Evolutionary conservation across 2,329 filamentous ascomycete species (phyloP).

Genomic region (Cytospora piceae): DNA sequence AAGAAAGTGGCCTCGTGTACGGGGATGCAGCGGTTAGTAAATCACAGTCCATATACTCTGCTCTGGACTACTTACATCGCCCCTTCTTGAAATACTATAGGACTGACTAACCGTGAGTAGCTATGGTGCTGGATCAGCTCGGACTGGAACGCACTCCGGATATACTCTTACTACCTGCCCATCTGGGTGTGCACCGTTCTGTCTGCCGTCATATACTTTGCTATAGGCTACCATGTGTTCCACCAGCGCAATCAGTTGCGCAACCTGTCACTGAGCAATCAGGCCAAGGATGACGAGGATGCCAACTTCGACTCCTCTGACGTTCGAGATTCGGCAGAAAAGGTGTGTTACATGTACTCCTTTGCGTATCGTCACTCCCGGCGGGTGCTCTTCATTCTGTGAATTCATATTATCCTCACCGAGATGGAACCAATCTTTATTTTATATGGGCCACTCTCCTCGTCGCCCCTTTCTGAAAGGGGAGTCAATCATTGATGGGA

Average conservation of each 20-base stretch:
- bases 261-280: slow-evolving; percentile 56
- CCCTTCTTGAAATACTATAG: not conserved
- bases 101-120: slow-evolving; percentile 39
- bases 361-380: slow-evolving; percentile 23
- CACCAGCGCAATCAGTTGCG: slow-evolving; percentile 58
- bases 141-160: slow-evolving; percentile 59
- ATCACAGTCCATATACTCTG: not conserved
- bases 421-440: not conserved
- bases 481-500: not conserved
- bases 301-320: slow-evolving; percentile 32
- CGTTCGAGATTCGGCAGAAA: slow-evolving; percentile 29
- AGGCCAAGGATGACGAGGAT: slow-evolving; percentile 37
- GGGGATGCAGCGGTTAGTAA: slow-evolving; percentile 60
- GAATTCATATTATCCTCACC: too few relatives aligned
- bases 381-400: not conserved
- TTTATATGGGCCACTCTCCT: not conserved
- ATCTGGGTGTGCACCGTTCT: slow-evolving; percentile 63
- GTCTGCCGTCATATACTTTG: slow-evolving; percentile 58
- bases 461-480: not conserved
- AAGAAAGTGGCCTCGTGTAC: slow-evolving; percentile 49
- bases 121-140: slow-evolving; percentile 66
- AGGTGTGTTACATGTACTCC: slow-evolving; percentile 24
- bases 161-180: slow-evolving; percentile 64
- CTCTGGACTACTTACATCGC: not conserved
- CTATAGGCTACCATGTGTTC: slow-evolving; percentile 64